A percentile compares a stretch with the other conserved stretches of the same genome.
These are phyloP conservation scores for Alternaria conjuncta DNA, from an alignment of 2,329 filamentous ascomycete genomes.

Conservation along the genomic window DNA sequence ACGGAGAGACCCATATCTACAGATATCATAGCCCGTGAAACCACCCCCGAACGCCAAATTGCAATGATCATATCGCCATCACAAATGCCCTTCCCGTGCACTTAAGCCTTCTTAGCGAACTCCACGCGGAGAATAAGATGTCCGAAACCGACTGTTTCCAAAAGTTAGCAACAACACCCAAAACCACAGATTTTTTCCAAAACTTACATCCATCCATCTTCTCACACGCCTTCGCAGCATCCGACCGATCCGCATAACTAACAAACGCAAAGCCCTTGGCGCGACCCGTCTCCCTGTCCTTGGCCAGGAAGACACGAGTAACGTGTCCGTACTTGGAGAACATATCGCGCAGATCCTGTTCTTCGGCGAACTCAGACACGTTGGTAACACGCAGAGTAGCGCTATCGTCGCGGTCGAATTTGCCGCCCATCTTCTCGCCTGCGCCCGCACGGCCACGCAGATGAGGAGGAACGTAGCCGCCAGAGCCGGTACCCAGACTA, in stretches of 20 bases:
- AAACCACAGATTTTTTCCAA: neutral
- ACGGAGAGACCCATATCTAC: conserved; percentile 6
- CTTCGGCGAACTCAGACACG: conserved; percentile 97
- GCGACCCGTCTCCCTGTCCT: conserved; percentile 93
- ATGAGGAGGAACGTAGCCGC: conserved; percentile 93
- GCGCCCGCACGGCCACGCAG: conserved; percentile 77
- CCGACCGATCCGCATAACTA: conserved; percentile 87
- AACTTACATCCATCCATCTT: conserved; percentile 93
- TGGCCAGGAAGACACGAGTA: conserved; percentile 95
- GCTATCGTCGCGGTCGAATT: conserved; percentile 95
- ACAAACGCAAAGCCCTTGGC: conserved; percentile 99
- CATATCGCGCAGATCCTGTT: conserved; percentile 93
- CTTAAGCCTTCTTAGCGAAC: conserved; percentile 72
- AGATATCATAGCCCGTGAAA: neutral
- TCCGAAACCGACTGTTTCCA: conserved; percentile 68
- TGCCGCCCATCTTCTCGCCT: conserved; percentile 87
- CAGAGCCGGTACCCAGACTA: conserved; percentile 69
- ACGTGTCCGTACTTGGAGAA: conserved; percentile 97
- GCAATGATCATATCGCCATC: neutral
- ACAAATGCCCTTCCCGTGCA: neutral
- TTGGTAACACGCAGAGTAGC: conserved; percentile 97
- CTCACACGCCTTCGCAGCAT: conserved; percentile 90
- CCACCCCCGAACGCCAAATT: conserved; percentile 1
- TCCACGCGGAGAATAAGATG: conserved; percentile 87
- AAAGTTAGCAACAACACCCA: conserved; percentile 30